Base-by-base conservation (phyloP, 306 rosid genomes). In the Corylus americana region DNA sequence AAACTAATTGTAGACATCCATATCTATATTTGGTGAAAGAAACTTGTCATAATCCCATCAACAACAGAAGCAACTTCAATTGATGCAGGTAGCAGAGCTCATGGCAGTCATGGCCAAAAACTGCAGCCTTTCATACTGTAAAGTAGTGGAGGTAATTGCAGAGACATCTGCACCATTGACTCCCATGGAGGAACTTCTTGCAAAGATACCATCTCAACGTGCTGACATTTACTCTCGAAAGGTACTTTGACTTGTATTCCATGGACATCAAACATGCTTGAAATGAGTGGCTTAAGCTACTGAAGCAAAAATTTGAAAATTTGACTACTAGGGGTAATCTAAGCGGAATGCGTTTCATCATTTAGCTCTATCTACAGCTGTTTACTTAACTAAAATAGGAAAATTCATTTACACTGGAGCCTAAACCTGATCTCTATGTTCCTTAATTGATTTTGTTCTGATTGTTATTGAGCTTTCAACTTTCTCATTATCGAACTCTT, bases 71-170 rank as follows among this genome's bases (percentile, higher is more conserved):
- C 64, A 73, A 82, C 57, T 39, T 86, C 16, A 49, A 73, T 77
- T 47, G 20, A 82, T 84, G 80, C 86, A 95, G 98, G 89, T 95
- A 71, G 97, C 98, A 75, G 98, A 95, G 89, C 92, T 95, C 73
- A 82, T 91, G 85, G 98, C 98, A 67, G 83, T 82, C 74, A 91
- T 90, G 80, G 94, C 96, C 49, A 92, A 90, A 89, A 95, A 88
- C 79, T 90, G 75, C 8, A 87, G 77, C 61, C 88, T 91, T 77
- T 87, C 98, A 16, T 91, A 76, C 82, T 95, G 90, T 79, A 95
- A 95, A 95, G 90, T 95, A 74, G 89, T 95, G 42, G 98, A 95
- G 86, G 98, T 83, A 55, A 76, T 92, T 80, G 98, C 98, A 13
- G 97, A 90, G 88, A 95, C 97, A 67, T 92, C 94, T 73, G 97